Percentiles rank a stretch among this genome's conserved stretches.
These are phyloP conservation scores for Taphrina deformans DNA, from an alignment of 1,139 yeast genomes.

Conservation along the genomic window DNA sequence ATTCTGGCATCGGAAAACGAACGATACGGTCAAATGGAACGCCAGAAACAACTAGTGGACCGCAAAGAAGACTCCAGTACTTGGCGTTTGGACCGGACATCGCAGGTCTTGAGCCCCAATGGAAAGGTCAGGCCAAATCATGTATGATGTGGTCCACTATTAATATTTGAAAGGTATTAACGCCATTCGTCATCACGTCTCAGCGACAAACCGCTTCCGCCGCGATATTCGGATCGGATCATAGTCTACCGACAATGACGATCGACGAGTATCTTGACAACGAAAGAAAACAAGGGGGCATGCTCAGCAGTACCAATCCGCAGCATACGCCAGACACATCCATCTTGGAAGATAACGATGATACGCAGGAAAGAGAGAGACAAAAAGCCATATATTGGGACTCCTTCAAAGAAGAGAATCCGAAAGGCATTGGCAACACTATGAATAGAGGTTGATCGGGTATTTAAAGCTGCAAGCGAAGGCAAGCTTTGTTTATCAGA, in stretches of 20 bases:
- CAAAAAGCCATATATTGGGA: conserved; percentile 83
- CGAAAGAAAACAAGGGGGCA: conserved; percentile 81
- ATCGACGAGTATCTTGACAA: conserved; percentile 88
- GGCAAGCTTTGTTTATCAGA: too few relatives aligned
- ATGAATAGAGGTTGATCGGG: conserved; percentile 33
- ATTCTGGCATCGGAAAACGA: too few relatives aligned
- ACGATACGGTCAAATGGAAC: too few relatives aligned
- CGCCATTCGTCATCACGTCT: conserved; percentile 76
- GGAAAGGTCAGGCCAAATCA: too few relatives aligned
- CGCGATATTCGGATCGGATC: conserved; percentile 88
- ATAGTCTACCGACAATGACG: conserved; percentile 88
- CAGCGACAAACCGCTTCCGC: conserved; percentile 57
- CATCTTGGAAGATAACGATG: conserved; percentile 39
- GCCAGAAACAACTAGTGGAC: not conserved
- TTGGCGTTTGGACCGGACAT: not conserved
- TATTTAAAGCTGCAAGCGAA: too few relatives aligned
- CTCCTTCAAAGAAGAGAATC: conserved; percentile 82
- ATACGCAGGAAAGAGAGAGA: conserved; percentile 55
- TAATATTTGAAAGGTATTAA: conserved; percentile 49
- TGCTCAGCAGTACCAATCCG: conserved; percentile 48
- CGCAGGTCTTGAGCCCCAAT: conserved; percentile 10
- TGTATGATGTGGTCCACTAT: too few relatives aligned
- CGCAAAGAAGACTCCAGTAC: not conserved
- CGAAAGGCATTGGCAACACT: conserved; percentile 48
- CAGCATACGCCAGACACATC: not conserved